These are phyloP conservation scores for Cryptococcus sp. DNA, from an alignment of 1,284 basidiomycete species.

Conservation along the genomic window DNA sequence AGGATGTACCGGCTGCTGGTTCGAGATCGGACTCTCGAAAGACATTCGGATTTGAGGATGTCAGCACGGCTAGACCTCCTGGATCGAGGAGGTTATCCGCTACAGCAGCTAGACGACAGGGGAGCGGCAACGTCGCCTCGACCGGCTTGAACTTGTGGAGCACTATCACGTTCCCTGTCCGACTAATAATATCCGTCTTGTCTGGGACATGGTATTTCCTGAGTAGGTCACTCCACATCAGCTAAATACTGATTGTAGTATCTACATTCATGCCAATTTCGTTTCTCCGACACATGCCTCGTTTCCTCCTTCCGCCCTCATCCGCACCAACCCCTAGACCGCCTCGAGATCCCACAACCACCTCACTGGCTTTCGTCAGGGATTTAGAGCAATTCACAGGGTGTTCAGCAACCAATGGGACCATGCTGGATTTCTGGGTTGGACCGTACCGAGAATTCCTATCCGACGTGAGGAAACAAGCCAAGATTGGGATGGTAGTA, in stretches of 20 bases:
- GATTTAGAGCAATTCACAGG: constrained; percentile 39
- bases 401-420: constrained; percentile 20
- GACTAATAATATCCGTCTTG: constrained; percentile 34
- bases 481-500: constrained; percentile 71
- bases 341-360: constrained; percentile 30
- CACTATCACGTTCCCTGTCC: constrained; percentile 32
- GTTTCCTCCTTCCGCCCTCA: constrained; percentile 41
- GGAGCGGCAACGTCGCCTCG: constrained; percentile 8
- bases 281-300: constrained; percentile 39
- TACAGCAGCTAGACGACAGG: constrained; percentile 2
- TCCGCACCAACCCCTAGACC: constrained; percentile 12
- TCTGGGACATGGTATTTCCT: constrained; percentile 46
- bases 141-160: constrained; percentile 30
- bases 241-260: constrained; percentile 18
- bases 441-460: constrained; percentile 81
- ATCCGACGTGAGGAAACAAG: constrained; percentile 63
- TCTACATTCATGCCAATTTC: constrained; percentile 44
- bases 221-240: constrained; percentile 26
- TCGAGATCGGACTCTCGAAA: constrained; percentile 6
- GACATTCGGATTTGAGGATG: constrained; percentile 15
- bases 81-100: constrained; percentile 10
- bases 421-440: constrained; percentile 71
- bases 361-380: constrained; percentile 31
- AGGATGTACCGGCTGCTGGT: background rate
- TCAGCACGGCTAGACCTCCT: constrained; percentile 14